phyloP scores from a whole-genome alignment of 495 filamentous ascomycete genomes.

The Aspergillus coremiiformis region DNA sequence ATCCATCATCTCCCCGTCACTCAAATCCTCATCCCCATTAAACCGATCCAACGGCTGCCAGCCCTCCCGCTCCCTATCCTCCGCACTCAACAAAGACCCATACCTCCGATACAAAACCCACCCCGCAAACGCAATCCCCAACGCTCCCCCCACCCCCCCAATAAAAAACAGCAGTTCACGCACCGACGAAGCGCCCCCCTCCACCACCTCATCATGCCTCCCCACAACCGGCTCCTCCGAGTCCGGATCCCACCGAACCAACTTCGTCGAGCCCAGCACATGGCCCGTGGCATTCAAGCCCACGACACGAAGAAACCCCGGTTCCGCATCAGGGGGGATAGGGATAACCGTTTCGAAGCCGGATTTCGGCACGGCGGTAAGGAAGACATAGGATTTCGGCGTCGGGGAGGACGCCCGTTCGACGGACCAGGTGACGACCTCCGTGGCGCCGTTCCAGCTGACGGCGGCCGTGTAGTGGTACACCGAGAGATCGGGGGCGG shows the following conservation, averaged over 20 bases:
- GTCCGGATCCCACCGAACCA: constrained; percentile 10
- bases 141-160: not conserved
- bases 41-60: constrained; percentile 1
- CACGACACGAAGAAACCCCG: constrained; percentile 9
- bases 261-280: constrained; percentile 7
- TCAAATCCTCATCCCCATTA: constrained; percentile 5
- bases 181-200: not conserved
- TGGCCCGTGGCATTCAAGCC: constrained; percentile 13
- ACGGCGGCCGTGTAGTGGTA: constrained; percentile 18
- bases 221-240: not conserved
- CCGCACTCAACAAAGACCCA: not conserved
- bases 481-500: constrained; percentile 24
- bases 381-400: constrained; percentile 1
- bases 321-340: constrained; percentile 6
- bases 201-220: not conserved
- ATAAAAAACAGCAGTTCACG: not conserved
- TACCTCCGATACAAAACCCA: not conserved
- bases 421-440: constrained; percentile 31
- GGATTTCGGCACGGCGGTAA: constrained; percentile 21
- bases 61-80: not conserved
- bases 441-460: constrained; percentile 41
- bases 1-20: constrained; percentile 8
- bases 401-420: constrained; percentile 12
- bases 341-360: constrained; percentile 30
- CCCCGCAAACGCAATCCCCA: not conserved